Evolutionary conservation across 1,139 yeast species (phyloP), one percentile per base, ranked within the genome.

Genomic region (Entelexis paramagnoliae): DNA sequence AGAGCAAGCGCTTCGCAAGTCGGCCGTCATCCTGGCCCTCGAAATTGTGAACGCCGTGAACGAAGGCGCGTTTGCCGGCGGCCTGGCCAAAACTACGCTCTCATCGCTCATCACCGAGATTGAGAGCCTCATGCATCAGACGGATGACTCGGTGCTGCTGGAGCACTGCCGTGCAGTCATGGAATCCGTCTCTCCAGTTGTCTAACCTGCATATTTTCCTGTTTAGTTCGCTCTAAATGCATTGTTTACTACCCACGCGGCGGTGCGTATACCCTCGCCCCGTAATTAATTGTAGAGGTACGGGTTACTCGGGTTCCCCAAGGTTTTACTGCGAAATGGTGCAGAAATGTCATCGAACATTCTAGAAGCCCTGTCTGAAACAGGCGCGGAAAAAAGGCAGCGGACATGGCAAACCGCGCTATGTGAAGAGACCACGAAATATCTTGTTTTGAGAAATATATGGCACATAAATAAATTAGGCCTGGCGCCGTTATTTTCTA

Each of bases 11-110:
- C 74, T 89, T 76, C 73, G 94, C 57, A 71, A 96, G 46, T 73
- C 94, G 0, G 88, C 95, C 0, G 74, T 86, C 3, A 83, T 81
- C 14, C 66, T 87, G 34, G 68, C 86, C 2, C 77, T 79, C 55
- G 63, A 59, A 66, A 49, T 80, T 74, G 40, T 63, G 14, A 60
- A 58, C 22, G 59, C 59, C 10, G 47, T 57, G 7, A 51, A 55
- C 17, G 59, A 55, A 17, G 59, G 55, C 19, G 48, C 39, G 0
- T 52, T 57, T 36, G 34, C 46, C 34, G 35, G 44, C 13, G 35
- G 39, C 26, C 48, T 63, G 14, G 57, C 65, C 3, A 19, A 19
- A 24, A 43, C 47, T 5, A 51, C 57, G 8, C 41, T 65, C 20
- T 41, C 52, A 6, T 48, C 51, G 8, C 55, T 64, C 10, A 40